Base-by-base conservation (phyloP, 2,329 filamentous ascomycete genomes). In the Macrophomina phaseolina region DNA sequence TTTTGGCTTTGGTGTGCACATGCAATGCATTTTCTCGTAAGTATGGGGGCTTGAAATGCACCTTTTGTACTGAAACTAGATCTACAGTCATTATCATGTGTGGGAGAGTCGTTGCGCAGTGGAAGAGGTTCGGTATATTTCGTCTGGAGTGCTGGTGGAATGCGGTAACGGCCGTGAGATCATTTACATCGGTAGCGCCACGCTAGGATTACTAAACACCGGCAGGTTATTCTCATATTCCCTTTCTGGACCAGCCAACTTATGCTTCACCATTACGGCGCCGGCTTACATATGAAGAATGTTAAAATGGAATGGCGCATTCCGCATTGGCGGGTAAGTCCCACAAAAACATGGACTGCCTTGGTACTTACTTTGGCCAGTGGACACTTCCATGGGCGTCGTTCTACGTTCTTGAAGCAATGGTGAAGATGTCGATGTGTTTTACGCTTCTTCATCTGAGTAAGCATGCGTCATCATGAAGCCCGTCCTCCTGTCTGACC, bases 391-490 rank as follows among this genome's bases (percentile, higher is more conserved):
- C 48, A 11, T 65, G 63, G 63, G 9, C 34, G 2, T 51, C 36
- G 4, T 48, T 55, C 14, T 65, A 56, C 30, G 40, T 65, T 12
- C 48, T 55, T 3, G 38, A 55, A 3, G 52, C 63, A 6, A 65
- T 65, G 63, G 32, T 65, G 9, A 65, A 65, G 38, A 40, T 65
- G 18, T 65, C 63, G 14, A 49, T 65, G 49, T 56, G 63, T 18
- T 56, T 55, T 38, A 55, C 48, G 5, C 45, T 56, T 8, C 51
- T 65, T 18, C 48, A 65, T 32, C 46, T 65, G 30, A 30, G 63
- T 65, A 48, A 5, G 51, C 2, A 34, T 6, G 8, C 12, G 14
- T 30, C 58, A 18, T 23, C 23, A 23, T 23, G 23, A 23, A 23
- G 23, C 23, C 23, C 23, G 3, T 23, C 23, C 3, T 34, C 7